A percentile compares a stretch with the other conserved stretches of the same genome.
Conservation (phyloP, 108 stramenopile species). For the Fistulifera pelliculosa region DNA sequence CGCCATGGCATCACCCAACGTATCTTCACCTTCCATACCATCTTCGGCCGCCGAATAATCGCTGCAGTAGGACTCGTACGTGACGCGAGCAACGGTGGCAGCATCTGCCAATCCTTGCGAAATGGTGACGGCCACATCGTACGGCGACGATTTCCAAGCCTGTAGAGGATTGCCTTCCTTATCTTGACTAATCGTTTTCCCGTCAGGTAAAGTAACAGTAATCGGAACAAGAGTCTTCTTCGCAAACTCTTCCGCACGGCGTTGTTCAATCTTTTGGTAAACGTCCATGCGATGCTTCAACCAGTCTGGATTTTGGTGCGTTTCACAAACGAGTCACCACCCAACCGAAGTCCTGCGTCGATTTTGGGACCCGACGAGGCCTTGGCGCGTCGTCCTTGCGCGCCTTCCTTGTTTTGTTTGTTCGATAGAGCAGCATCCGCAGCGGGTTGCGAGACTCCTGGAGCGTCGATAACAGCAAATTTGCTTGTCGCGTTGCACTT, state of each 20-base stretch:
- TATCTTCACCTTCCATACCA: slow-evolving; percentile 76
- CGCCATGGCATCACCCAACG: slow-evolving; percentile 58
- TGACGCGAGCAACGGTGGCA: slow-evolving; percentile 80
- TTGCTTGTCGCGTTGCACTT: slow-evolving; percentile 14
- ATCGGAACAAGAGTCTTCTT: slow-evolving; percentile 74
- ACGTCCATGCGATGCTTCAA: slow-evolving; percentile 48
- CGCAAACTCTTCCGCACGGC: slow-evolving; percentile 47
- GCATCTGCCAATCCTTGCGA: slow-evolving; percentile 86
- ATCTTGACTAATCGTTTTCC: slow-evolving; percentile 47
- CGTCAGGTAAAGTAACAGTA: slow-evolving; percentile 93
- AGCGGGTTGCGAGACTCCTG: slow-evolving; percentile 29
- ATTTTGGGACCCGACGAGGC: slow-evolving; percentile 71
- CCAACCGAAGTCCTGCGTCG: slow-evolving; percentile 52
- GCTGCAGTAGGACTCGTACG: slow-evolving; percentile 61
- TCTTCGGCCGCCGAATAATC: slow-evolving; percentile 73
- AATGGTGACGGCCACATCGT: slow-evolving; percentile 87
- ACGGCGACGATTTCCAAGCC: slow-evolving; percentile 76
- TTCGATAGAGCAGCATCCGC: not conserved
- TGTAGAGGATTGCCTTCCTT: slow-evolving; percentile 35
- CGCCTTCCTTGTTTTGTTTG: slow-evolving; percentile 8
- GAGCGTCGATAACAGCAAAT: slow-evolving; percentile 25
- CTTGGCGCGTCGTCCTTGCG: slow-evolving; percentile 76
- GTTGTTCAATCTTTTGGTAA: slow-evolving; percentile 49
- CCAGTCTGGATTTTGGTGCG: slow-evolving; percentile 57
- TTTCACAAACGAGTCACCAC: slow-evolving; percentile 62